Evolutionary conservation across 1,139 yeast genomes (phyloP).

Genomic region (Magnusiomyces paraingens): DNA sequence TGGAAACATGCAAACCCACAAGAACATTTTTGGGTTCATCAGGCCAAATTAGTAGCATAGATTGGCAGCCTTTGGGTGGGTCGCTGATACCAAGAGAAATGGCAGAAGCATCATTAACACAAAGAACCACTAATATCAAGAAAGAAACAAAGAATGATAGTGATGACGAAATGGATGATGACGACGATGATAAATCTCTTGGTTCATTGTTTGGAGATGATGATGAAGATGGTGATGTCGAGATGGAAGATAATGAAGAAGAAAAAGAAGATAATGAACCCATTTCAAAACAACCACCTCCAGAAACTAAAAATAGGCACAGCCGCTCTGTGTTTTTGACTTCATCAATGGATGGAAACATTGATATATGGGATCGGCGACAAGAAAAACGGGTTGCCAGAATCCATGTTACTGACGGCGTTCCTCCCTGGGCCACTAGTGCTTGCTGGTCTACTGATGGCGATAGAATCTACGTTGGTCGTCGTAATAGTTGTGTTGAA

Average conservation of each 20-base stretch:
- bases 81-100: slow-evolving; percentile 25
- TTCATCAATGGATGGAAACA: slow-evolving; percentile 77
- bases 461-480: slow-evolving; percentile 69
- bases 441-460: slow-evolving; percentile 87
- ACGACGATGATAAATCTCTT: slow-evolving; percentile 51
- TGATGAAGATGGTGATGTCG: slow-evolving; percentile 45
- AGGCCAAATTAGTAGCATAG: slow-evolving; percentile 75
- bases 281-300: slow-evolving; percentile 8
- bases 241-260: slow-evolving; percentile 21
- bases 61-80: slow-evolving; percentile 71
- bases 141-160: neutral
- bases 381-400: slow-evolving; percentile 43
- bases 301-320: slow-evolving; percentile 10
- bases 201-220: slow-evolving; percentile 79
- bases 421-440: slow-evolving; percentile 90
- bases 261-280: slow-evolving; percentile 12
- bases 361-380: slow-evolving; percentile 81
- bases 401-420: slow-evolving; percentile 54
- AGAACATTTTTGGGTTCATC: slow-evolving; percentile 44
- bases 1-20: slow-evolving; percentile 59
- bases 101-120: slow-evolving; percentile 7
- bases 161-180: slow-evolving; percentile 13
- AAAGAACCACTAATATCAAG: neutral
- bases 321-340: slow-evolving; percentile 65
- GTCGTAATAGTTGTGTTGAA: slow-evolving; percentile 85